A percentile compares a stretch with the other conserved stretches of the same genome.
Evolutionary conservation across 345 rosid genomes (phyloP).

Genomic region (Gossypium stocksii): DNA sequence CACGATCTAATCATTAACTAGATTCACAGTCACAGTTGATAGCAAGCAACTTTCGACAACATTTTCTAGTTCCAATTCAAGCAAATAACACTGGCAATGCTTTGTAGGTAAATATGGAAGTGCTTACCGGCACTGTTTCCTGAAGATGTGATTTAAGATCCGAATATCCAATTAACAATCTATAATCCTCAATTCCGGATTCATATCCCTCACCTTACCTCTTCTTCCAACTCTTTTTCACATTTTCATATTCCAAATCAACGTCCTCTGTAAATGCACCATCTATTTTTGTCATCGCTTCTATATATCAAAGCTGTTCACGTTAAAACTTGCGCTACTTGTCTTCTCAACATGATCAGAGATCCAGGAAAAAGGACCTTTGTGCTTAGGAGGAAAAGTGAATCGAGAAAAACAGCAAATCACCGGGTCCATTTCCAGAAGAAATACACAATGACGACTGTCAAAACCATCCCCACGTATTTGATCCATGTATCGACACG

Average conservation of each 20-base stretch:
- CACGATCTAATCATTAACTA: no score
- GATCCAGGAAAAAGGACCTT: neutral
- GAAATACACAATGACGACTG: conserved; percentile 51
- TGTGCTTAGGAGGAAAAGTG: neutral
- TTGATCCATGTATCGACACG: conserved; percentile 88
- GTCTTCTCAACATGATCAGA: neutral
- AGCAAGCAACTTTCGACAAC: neutral
- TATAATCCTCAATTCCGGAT: neutral
- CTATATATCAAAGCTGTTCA: neutral
- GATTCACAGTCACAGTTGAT: neutral
- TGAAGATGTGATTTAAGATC: neutral
- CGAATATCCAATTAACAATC: neutral
- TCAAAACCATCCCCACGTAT: conserved; percentile 68
- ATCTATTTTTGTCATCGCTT: neutral
- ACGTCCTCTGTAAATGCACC: neutral
- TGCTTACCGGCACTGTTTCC: neutral
- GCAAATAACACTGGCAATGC: neutral
- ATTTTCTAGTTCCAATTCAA: neutral
- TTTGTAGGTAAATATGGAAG: neutral
- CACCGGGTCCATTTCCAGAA: conserved; percentile 59
- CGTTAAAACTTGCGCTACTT: neutral
- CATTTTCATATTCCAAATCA: neutral
- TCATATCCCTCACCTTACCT: neutral
- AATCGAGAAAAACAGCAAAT: neutral
- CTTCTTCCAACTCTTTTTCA: neutral